Evolutionary conservation across 306 rosid genomes (phyloP), one percentile per base, ranked within the genome.

Genomic region (Benincasa hispida): DNA sequence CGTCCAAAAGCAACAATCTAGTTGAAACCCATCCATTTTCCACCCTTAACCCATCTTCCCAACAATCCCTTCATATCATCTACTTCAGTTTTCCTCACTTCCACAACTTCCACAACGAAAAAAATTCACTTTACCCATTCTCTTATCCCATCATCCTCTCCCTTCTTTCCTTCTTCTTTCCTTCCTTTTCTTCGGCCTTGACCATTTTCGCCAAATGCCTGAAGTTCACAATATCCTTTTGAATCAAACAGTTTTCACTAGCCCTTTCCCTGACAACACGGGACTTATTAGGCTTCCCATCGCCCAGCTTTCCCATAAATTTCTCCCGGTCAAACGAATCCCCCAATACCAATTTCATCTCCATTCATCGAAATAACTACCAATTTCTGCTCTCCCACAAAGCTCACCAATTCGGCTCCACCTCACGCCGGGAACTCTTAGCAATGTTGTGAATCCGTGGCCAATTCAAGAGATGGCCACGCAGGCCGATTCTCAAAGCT

Each of bases 391-490:
- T 69, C 50, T 5, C 80, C 81, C 32, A 93, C 73, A n/a, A 1
- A 92, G 84, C 15, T 75, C 0, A 68, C 83, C 15, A 89, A 22
- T 59, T 45, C 63, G 11, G 83, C 83, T 12, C 87, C 93, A 91
- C 30, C 30, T 90, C 98, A 19, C 99, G 6, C 95, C 97, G 39
- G 95, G 89, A 65, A 91, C 96, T 61, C 96, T n/a, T 87, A 35
- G 88, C 97, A 25, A 94, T 79, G 90, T 94, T 94, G 81, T 91
- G 93, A 51, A 94, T 39, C 35, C 99, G 95, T 14, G 99, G 96
- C 99, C 99, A 94, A 78, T 94, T 94, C 81, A 94, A 83, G 65
- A 91, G 90, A 84, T 94, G 99, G 22, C 99, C 97, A 0, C 99
- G 92, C 81, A 91, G 89, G n/a, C 60, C 90, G 90, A 75, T 48